A percentile compares a stretch with the other conserved stretches of the same genome.
Conservation (phyloP, 73 alveolate species). For the Durusdinium trenchii region DNA sequence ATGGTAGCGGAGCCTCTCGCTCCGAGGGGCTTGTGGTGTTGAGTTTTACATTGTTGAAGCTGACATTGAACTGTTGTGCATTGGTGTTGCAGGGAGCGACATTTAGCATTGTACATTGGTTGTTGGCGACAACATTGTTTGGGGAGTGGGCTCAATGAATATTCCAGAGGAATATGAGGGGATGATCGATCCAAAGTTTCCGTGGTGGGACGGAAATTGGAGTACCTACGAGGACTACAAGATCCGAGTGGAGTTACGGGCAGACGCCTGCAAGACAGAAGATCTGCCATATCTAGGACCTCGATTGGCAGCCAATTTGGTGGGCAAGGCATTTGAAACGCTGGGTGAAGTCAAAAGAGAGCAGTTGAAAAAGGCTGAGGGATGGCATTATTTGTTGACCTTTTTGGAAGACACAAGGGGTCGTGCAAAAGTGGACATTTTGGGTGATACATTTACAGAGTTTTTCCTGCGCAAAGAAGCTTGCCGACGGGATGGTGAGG, state of each 20-base stretch:
- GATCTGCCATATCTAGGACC: conserved; percentile 16
- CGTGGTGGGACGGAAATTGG: too few relatives aligned
- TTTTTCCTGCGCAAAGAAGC: conserved; percentile 22
- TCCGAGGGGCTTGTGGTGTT: too few relatives aligned
- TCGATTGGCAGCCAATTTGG: neutral
- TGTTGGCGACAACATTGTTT: too few relatives aligned
- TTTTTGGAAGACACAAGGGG: conserved; percentile 18
- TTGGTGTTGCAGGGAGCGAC: too few relatives aligned
- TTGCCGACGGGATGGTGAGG: conserved; percentile 22
- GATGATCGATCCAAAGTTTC: too few relatives aligned
- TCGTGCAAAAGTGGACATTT: conserved; percentile 13
- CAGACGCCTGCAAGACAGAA: conserved; percentile 3
- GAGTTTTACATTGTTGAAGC: too few relatives aligned
- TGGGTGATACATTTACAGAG: conserved; percentile 36
- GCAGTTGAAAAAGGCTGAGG: neutral
- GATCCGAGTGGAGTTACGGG: neutral
- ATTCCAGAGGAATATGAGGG: too few relatives aligned
- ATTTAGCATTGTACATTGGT: too few relatives aligned
- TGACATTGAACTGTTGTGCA: too few relatives aligned
- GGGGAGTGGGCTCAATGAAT: too few relatives aligned
- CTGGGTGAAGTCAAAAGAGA: neutral
- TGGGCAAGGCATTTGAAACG: conserved; percentile 6
- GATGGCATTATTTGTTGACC: neutral
- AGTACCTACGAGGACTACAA: neutral
- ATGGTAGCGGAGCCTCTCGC: too few relatives aligned